Base-by-base conservation (phyloP, 2,329 filamentous ascomycete species). In the Fonsecaea pedrosoi region DNA sequence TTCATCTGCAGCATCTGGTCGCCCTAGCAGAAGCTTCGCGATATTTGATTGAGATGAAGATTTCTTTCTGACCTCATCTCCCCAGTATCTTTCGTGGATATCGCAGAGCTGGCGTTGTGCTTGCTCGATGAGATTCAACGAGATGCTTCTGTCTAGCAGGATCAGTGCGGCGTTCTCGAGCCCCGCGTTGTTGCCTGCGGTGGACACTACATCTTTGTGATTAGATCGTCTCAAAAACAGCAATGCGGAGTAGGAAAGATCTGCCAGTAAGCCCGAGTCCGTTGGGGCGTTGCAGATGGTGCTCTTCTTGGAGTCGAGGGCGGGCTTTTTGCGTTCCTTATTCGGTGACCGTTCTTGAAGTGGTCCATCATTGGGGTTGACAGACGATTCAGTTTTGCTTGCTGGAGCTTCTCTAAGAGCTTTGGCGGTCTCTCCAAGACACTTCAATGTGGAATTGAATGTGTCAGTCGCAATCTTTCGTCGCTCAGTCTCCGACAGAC, bases 391-490 rank as follows among this genome's bases (percentile, higher is more conserved):
- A 6, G 35, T 38, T n/a, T 25, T 57, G 25, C 8, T 50, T 13
- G 13, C 38, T 9, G 25, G 25, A 25, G 60, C 37, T 32, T 60
- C 65, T 68, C 69, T 55, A 48, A 58, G 50, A 42, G 54, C 37
- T 55, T 67, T 69, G 57, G 65, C 66, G 21, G 78, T 77, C 48
- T 81, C 79, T 0, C 78, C 79, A 8, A 83, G 74, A 0, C 77
- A 74, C 67, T 80, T 83, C 12, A 82, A 73, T 0, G 79, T 79
- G 15, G 73, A 73, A 72, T 83, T 83, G 67, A 83, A 82, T 12
- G 81, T 75, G 38, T 82, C 81, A 1, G 81, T 82, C 1, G 81
- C 81, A 25, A 82, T 74, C 4, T 79, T 74, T 1, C 80, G 74
- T 62, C 77, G 78, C 65, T 82, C 77, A 60, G n/a, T 55, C 15